phyloP scores from a whole-genome alignment of 768 basidiomycete species.

The Leccinum barrowsii region DNA sequence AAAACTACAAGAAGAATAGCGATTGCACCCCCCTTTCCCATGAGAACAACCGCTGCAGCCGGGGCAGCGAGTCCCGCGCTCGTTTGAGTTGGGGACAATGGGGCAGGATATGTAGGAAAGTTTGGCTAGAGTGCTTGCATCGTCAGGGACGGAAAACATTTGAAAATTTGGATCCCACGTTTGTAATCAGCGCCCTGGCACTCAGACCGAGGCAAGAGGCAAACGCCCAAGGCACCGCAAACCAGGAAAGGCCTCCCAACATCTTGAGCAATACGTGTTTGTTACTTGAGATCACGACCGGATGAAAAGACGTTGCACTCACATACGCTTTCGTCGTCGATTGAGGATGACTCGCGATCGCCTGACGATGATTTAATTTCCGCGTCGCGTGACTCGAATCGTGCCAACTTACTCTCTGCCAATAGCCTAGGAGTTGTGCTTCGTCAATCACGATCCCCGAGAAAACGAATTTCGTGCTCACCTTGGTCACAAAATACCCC shows the following conservation, averaged over 20 bases:
- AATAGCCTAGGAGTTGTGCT: slow-evolving; percentile 37
- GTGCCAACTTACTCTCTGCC: slow-evolving; percentile 41
- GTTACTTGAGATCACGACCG: neutral
- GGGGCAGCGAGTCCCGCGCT: slow-evolving; percentile 46
- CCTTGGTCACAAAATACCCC: slow-evolving; percentile 52
- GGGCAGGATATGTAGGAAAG: slow-evolving; percentile 52
- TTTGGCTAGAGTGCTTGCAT: slow-evolving; percentile 33
- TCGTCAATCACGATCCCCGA: neutral
- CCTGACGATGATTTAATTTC: slow-evolving; percentile 24
- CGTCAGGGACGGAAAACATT: neutral
- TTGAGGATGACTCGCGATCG: slow-evolving; percentile 48
- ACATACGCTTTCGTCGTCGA: slow-evolving; percentile 52
- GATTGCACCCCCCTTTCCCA: slow-evolving; percentile 44
- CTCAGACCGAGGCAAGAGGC: slow-evolving; percentile 46
- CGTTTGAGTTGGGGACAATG: slow-evolving; percentile 35
- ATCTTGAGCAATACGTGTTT: slow-evolving; percentile 31
- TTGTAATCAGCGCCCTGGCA: slow-evolving; percentile 33
- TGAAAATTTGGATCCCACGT: slow-evolving; percentile 18
- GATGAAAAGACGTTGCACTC: slow-evolving; percentile 6
- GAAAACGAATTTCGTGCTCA: slow-evolving; percentile 8
- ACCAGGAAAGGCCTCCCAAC: slow-evolving; percentile 58
- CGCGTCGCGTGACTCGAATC: neutral
- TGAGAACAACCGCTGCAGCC: slow-evolving; percentile 43
- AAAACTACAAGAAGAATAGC: slow-evolving; percentile 45
- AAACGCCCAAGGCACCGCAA: slow-evolving; percentile 51